Evolutionary conservation across 768 basidiomycete genomes (phyloP).

Genomic region (Mycena leptocephala): DNA sequence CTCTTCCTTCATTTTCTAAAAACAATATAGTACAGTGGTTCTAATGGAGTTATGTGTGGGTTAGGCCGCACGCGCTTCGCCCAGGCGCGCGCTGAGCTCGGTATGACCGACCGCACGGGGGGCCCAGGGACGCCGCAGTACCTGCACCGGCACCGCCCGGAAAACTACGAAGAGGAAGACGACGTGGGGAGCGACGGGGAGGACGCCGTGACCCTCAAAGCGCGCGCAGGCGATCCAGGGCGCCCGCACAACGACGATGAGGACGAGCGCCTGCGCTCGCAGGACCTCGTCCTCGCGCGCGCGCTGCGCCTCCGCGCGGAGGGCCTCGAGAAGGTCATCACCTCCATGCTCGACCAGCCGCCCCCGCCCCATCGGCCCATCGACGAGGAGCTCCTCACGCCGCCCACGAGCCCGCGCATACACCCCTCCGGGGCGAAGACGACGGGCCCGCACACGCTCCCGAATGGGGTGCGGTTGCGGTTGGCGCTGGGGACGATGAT

Average conservation of each 20-base stretch:
- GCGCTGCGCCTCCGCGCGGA: slow-evolving; percentile 82
- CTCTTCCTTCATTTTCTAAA: background rate
- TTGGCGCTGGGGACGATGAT: slow-evolving; percentile 84
- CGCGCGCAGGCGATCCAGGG: slow-evolving; percentile 63
- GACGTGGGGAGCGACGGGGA: slow-evolving; percentile 79
- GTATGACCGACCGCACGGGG: slow-evolving; percentile 88
- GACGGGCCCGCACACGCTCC: slow-evolving; percentile 74
- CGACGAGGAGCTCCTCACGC: slow-evolving; percentile 68
- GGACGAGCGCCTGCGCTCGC: slow-evolving; percentile 68
- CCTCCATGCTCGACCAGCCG: slow-evolving; percentile 86
- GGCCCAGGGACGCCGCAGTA: slow-evolving; percentile 75
- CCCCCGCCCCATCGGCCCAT: slow-evolving; percentile 74
- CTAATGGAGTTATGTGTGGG: background rate
- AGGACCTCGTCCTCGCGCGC: slow-evolving; percentile 77
- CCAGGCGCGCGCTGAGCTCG: slow-evolving; percentile 88
- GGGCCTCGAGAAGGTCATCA: slow-evolving; percentile 87
- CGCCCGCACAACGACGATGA: slow-evolving; percentile 71
- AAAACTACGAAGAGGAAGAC: slow-evolving; percentile 85
- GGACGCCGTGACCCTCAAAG: slow-evolving; percentile 65
- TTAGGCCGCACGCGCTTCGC: slow-evolving; percentile 83
- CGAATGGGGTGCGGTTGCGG: slow-evolving; percentile 86
- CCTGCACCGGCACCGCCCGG: slow-evolving; percentile 76
- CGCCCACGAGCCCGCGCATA: slow-evolving; percentile 67
- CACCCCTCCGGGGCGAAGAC: slow-evolving; percentile 49
- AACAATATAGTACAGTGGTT: too few species aligned